Base-by-base conservation (phyloP, 2,329 filamentous ascomycete species). In the Penicillium sp. region DNA sequence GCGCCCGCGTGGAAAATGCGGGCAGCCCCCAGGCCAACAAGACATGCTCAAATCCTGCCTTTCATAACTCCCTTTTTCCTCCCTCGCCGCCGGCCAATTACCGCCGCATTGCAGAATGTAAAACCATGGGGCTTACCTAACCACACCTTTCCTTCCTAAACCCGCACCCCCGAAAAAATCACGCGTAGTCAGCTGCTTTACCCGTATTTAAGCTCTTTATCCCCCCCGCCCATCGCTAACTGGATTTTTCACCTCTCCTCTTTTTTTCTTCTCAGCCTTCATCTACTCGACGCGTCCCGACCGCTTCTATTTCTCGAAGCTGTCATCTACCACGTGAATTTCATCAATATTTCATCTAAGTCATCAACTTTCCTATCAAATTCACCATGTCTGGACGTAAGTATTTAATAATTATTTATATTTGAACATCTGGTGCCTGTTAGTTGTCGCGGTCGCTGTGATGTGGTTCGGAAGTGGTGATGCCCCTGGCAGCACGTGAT, bases 321-420 rank as follows among this genome's bases (percentile, higher is more conserved):
- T 51, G 37, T 58, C 55, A 56, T 54, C 61, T 56, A 59, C 61
- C 54, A 53, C 33, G 56, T 42, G 49, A 51, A 58, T 64, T 65
- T 53, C 63, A 71, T 71, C 68, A 43, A 61, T 40, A 40, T 51
- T 59, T 28, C 48, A 67, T 68, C 61, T 26, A 57, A 52, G 56
- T 55, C 57, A 64, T 65, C 54, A 53, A 53, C 6, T 19, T 4
- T 37, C 8, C 52, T 28, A 59, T 55, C 43, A 56, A 37, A 61
- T 33, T 62, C 69, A 76, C 62, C 55, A 78, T 78, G 76, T 75
- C 76, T 74, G 76, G 76, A 76, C 76, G 76, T 78, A 70, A 75
- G 76, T 78, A 66, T 57, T 55, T 22, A 57, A 3, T 37, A 40
- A 1, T 64, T 19, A 46, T 59, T 16, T 48, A 54, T 51, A 28